Base-by-base conservation (phyloP, 768 basidiomycete genomes). In the Cyclocybe aegerita region DNA sequence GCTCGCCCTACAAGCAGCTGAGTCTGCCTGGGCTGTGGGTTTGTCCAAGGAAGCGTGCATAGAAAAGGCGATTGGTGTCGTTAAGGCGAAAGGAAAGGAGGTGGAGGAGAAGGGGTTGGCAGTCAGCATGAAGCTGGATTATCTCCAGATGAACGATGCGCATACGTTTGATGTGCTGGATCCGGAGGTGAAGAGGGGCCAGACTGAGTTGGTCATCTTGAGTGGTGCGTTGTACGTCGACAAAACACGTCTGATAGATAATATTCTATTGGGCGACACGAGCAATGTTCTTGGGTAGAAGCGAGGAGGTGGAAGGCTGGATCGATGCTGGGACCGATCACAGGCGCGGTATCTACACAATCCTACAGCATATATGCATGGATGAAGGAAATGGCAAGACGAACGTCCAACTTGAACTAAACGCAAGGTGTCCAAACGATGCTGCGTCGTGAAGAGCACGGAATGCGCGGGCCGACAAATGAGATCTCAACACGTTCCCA, bases 161-260 rank as follows among this genome's bases (percentile, higher is more conserved):
- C 73, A 81, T 17, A 86, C 81, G 42, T 90, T 98, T 56, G 83
- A 87, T 15, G 72, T 81, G 2, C 51, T 95, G 17, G 70, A 74
- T 7, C 59, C 68, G 9, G 52, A 52, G 1, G 31, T 42, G 52
- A 67, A 48, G 7, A 63, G 60, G 46, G 67, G 55, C n/a, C 64
- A 67, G 4, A 56, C 61, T 10, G 63, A 64, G 53, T 64, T 65
- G 53, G 82, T 87, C 30, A 81, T 97, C 15, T 59, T 98, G 44
- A 96, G 93, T 53, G 94, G 93, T 2, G 93, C 92, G 29, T 61
- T 95, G 54, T 89, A 87, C 80, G 80, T 95, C 2, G 92, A 91
- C 36, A 79, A 77, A 63, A 98, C 94, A 36, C 78, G 95, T 56
- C 66, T 99, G 58, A 98, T 99, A 38, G 96, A 99, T 69, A 99